Conservation (phyloP, 2,329 filamentous ascomycete genomes). For the Aspergillus sp. region DNA sequence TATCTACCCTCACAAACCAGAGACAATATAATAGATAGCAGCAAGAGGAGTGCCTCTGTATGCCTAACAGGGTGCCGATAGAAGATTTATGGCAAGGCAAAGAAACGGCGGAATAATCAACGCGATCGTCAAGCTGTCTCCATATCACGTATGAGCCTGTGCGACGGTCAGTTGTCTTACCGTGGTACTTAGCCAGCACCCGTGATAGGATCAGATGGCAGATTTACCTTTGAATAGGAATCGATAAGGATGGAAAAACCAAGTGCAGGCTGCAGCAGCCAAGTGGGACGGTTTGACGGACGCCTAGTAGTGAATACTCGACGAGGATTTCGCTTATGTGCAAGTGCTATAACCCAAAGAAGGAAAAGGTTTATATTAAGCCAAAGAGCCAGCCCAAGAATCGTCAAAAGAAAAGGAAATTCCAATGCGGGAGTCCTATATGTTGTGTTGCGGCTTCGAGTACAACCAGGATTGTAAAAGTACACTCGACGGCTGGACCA, state of each 20-base stretch:
- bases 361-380: background rate
- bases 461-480: background rate
- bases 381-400: background rate
- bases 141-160: slow-evolving; percentile 15
- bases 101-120: slow-evolving; percentile 24
- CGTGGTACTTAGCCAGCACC: background rate
- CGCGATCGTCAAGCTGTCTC: slow-evolving; percentile 24
- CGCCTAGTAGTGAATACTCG: background rate
- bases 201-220: background rate
- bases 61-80: slow-evolving; percentile 20
- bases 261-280: background rate
- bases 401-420: background rate
- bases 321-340: background rate
- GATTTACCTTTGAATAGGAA: slow-evolving; percentile 1
- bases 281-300: background rate
- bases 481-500: slow-evolving; percentile 1
- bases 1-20: background rate
- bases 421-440: slow-evolving; percentile 3
- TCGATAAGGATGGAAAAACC: background rate
- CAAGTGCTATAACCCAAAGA: background rate
- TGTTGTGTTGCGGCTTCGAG: background rate
- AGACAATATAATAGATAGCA: slow-evolving; percentile 8
- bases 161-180: slow-evolving; percentile 12
- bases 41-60: background rate
- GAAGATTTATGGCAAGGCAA: slow-evolving; percentile 7